Base-by-base conservation (phyloP, 2,329 filamentous ascomycete genomes). In the Colletotrichum lupini region DNA sequence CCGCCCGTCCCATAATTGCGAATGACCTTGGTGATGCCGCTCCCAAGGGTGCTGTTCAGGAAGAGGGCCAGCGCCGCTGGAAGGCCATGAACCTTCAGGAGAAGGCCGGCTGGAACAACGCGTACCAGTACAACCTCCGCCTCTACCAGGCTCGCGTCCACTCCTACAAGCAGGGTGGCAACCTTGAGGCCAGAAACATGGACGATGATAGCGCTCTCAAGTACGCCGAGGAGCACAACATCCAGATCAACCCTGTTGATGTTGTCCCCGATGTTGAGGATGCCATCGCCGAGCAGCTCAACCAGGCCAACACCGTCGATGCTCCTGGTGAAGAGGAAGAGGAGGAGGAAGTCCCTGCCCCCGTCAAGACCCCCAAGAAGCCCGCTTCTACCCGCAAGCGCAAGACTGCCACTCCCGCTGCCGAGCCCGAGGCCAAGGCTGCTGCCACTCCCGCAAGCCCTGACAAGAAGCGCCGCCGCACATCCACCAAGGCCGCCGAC, bases 41-140 rank as follows among this genome's bases (percentile, higher is more conserved):
- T 8, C 92, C 93, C 82, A 95, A 96, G 81, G 95, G 95, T 79
- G 94, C 95, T 71, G 94, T 98, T 61, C 93, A 95, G 80, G 91
- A 94, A 73, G 95, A 98, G 83, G 94, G 95, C 53, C 95, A 95
- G 80, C 91, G 92, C 78, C 91, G 95, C 79, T 98, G 96, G 96
- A 89, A 92, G 74, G 89, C 90, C 76, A 95, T 98, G 92, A 86
- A 87, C 7, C 88, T 92, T 2, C 83, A 86, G 11, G 93, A 97
- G 85, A 97, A 97, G 85, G 85, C 85, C 75, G 88, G 88, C 75
- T 92, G 90, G 90, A 91, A 91, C 82, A 88, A 90, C 68, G 90
- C 90, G 6, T 92, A 92, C 82, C 89, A 91, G 83, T 92, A 92
- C 83, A 92, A 92, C 80, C 85, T 92, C 62, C 88, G 90, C 37